phyloP scores from a whole-genome alignment of 306 rosid genomes.

The Urtica urens region DNA sequence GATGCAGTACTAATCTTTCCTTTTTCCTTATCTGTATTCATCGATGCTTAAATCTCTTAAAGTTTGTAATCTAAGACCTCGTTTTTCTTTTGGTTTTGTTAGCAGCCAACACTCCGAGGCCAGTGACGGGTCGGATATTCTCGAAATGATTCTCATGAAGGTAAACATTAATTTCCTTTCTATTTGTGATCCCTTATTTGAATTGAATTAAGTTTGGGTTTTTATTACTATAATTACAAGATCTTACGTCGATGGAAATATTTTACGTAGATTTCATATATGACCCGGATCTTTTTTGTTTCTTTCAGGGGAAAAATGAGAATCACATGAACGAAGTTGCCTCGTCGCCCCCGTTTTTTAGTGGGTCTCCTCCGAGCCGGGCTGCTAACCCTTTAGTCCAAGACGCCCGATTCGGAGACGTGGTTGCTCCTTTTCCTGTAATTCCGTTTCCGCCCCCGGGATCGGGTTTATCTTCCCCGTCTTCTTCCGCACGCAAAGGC shows the following conservation, averaged over 20 bases:
- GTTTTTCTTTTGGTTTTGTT: not conserved
- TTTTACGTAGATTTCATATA: not conserved
- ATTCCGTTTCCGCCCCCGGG: slow-evolving; percentile 39
- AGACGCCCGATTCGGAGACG: slow-evolving; percentile 61
- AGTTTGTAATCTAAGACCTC: not conserved
- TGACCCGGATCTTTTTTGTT: too few relatives aligned
- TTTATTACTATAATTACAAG: not conserved
- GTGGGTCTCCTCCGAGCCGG: slow-evolving; percentile 74
- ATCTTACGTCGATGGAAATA: not conserved
- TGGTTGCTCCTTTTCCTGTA: slow-evolving; percentile 20
- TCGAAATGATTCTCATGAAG: slow-evolving; percentile 64
- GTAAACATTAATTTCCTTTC: slow-evolving; percentile 14
- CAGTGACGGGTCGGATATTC: slow-evolving; percentile 67
- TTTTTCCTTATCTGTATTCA: not conserved
- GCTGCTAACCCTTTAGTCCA: slow-evolving; percentile 69
- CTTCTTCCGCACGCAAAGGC: slow-evolving; percentile 49
- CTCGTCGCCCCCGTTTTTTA: slow-evolving; percentile 73
- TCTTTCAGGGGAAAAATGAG: slow-evolving; percentile 47
- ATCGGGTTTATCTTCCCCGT: slow-evolving; percentile 42
- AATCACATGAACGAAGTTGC: slow-evolving; percentile 31
- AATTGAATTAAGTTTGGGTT: not conserved
- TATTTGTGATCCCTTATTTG: not conserved
- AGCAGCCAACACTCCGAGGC: slow-evolving; percentile 19
- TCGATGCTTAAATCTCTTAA: slow-evolving; percentile 5
- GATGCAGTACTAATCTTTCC: slow-evolving; percentile 28